These are phyloP conservation scores for Candida ipomoeae DNA, from an alignment of 805 yeast species.

Conservation along the genomic window DNA sequence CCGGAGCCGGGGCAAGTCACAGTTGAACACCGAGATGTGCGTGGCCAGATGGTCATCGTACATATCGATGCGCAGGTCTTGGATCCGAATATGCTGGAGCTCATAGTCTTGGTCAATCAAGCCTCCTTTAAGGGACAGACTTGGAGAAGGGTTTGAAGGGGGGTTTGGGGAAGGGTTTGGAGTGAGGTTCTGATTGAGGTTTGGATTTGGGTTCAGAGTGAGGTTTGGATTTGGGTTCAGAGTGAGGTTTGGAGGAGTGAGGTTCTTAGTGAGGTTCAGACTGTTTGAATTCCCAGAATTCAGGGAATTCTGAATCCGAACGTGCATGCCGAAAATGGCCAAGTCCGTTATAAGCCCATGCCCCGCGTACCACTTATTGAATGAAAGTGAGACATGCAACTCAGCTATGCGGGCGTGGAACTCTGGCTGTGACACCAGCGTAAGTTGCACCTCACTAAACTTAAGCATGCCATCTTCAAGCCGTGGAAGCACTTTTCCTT, in stretches of 20 bases:
- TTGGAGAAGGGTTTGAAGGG: no score
- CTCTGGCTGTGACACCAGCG: neutral
- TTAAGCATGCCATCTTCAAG: constrained; percentile 48
- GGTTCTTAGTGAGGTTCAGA: no score
- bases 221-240: no score
- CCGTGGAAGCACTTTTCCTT: constrained; percentile 37
- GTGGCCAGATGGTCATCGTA: constrained; percentile 28
- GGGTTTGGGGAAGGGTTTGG: no score
- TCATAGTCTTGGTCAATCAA: constrained; percentile 31
- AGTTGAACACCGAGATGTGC: constrained; percentile 56
- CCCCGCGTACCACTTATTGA: constrained; percentile 54
- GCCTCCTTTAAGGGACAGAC: no score
- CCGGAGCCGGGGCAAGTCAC: constrained; percentile 60
- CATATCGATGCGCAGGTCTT: constrained; percentile 47
- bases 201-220: no score
- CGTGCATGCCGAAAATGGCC: constrained; percentile 46
- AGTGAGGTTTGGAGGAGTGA: no score
- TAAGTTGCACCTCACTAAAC: constrained; percentile 35
- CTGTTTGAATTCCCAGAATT: neutral
- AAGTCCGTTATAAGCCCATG: constrained; percentile 48
- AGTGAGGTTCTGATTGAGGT: no score
- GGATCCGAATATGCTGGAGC: constrained; percentile 41
- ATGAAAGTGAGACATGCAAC: constrained; percentile 43
- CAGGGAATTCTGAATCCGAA: constrained; percentile 16
- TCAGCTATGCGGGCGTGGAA: constrained; percentile 40